phyloP scores from a whole-genome alignment of 371 early-diverging fungal genomes.

The Mucor piriformis region DNA sequence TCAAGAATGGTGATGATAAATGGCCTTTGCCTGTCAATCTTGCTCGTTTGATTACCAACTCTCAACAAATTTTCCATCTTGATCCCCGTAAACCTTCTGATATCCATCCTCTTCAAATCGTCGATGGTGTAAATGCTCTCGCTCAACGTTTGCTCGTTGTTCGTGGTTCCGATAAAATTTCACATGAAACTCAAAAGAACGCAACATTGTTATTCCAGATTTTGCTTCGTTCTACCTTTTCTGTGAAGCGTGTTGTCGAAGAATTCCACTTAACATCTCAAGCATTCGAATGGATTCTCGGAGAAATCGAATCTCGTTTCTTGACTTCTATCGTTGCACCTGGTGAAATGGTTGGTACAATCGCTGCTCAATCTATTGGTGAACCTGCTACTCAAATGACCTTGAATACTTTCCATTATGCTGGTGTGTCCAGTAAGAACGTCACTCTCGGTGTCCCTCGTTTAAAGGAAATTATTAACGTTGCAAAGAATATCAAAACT shows the following conservation, averaged over 20 bases:
- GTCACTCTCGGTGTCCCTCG: constrained; percentile 99
- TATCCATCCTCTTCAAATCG: constrained; percentile 84
- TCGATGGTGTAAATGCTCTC: constrained; percentile 73
- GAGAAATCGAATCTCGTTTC: constrained; percentile 92
- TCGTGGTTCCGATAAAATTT: constrained; percentile 86
- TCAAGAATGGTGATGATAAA: constrained; percentile 72
- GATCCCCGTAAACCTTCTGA: constrained; percentile 82
- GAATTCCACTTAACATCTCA: constrained; percentile 85
- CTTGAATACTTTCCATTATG: constrained; percentile 99
- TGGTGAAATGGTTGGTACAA: constrained; percentile 99
- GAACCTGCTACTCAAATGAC: constrained; percentile 99
- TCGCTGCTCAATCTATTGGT: constrained; percentile 99
- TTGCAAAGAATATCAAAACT: constrained; percentile 97
- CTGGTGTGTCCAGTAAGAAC: constrained; percentile 98
- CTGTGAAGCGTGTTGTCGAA: constrained; percentile 87
- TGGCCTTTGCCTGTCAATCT: constrained; percentile 96
- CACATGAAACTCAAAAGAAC: constrained; percentile 87
- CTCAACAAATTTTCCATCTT: constrained; percentile 87
- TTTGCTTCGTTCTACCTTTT: constrained; percentile 81
- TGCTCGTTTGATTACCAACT: constrained; percentile 87
- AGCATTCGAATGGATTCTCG: constrained; percentile 95
- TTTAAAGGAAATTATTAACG: constrained; percentile 99
- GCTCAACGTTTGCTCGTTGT: constrained; percentile 80
- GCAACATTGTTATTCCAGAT: constrained; percentile 92
- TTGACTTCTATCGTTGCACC: constrained; percentile 91